Evolutionary conservation across 2,329 filamentous ascomycete genomes (phyloP), one percentile per base, ranked within the genome.

Genomic region (Trichoderma sp.): DNA sequence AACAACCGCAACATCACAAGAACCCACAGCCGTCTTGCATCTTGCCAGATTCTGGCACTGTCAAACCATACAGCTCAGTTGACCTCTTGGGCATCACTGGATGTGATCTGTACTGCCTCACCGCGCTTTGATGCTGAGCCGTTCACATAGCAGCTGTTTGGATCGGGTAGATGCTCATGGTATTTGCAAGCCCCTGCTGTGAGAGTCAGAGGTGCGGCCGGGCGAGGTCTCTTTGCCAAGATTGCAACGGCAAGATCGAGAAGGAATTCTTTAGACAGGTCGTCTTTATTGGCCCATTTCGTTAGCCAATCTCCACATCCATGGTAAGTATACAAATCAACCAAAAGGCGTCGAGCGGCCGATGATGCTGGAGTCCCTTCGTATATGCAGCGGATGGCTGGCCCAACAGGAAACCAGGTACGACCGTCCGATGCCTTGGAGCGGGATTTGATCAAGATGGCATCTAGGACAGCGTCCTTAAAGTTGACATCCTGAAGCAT

Each of bases 401-500:
- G 16, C n/a, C 68, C 68, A 54, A 39, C 54, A 16, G 68, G 68
- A 52, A 46, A 66, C 68, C 59, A 69, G 2, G 1, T 5, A 16
- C 18, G 21, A 10, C 46, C 60, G 30, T 67, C 65, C 3, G 28
- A 21, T 11, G 65, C 55, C n/a, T 14, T 51, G 10, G 54, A 49
- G n/a, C 18, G 18, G n/a, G 60, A 21, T 60, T 69, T 69, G 4
- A 32, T 8, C 10, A 69, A 34, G 21, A 70, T 70, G 10, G 66
- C 66, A 34, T 70, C 66, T 5, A 68, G 11, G 18, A 66, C 66
- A 7, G 69, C 65, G 28, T 70, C 59, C 21, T 56, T 65, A 43
- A 70, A 70, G 5, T 43, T 54, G 6, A n/a, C 34, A 55, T 67
- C 66, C 28, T 65, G 66, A 10, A 70, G 49, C 37, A 68, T 60